phyloP scores from a whole-genome alignment of 2,329 filamentous ascomycete genomes.

The Torrubiellomyces zombiae region DNA sequence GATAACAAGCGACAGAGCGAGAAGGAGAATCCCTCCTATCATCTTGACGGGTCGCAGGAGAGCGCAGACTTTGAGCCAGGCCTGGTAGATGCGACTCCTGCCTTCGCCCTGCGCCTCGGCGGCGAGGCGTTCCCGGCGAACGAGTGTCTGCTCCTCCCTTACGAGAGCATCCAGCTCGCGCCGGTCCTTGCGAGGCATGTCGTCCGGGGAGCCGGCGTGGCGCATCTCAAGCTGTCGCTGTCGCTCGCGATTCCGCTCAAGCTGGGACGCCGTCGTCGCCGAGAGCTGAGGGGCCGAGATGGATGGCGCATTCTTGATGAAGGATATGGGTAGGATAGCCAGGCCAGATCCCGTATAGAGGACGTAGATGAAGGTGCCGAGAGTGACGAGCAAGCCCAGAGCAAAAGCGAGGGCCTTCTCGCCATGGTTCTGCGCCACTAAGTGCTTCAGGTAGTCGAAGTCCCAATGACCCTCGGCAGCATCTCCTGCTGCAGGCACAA shows the following conservation, averaged over 20 bases:
- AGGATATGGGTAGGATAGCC: slow-evolving; percentile 71
- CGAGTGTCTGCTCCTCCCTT: slow-evolving; percentile 81
- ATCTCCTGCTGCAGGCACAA: slow-evolving; percentile 64
- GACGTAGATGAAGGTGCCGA: slow-evolving; percentile 74
- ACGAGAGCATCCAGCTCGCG: slow-evolving; percentile 75
- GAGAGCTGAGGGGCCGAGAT: slow-evolving; percentile 68
- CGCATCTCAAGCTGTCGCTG: slow-evolving; percentile 83
- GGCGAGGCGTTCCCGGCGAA: slow-evolving; percentile 75
- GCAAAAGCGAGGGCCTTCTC: slow-evolving; percentile 86
- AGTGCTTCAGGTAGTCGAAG: slow-evolving; percentile 77
- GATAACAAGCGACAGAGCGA: slow-evolving; percentile 57
- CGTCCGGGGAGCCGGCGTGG: slow-evolving; percentile 56
- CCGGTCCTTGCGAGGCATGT: slow-evolving; percentile 68
- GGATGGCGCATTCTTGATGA: slow-evolving; percentile 83
- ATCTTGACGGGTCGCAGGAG: slow-evolving; percentile 81
- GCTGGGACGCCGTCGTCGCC: slow-evolving; percentile 59
- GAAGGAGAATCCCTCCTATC: slow-evolving; percentile 62
- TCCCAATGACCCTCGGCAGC: slow-evolving; percentile 52
- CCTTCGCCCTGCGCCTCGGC: slow-evolving; percentile 67
- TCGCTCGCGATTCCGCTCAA: slow-evolving; percentile 78
- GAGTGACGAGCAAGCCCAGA: slow-evolving; percentile 70
- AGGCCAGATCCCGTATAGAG: slow-evolving; percentile 81
- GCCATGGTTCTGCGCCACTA: slow-evolving; percentile 65
- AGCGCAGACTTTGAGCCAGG: slow-evolving; percentile 67
- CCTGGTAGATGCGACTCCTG: slow-evolving; percentile 53